Percentiles rank a stretch among this genome's conserved stretches.
These are phyloP conservation scores for Termitomyces sp. DNA, from an alignment of 768 basidiomycete species.

Conservation along the genomic window DNA sequence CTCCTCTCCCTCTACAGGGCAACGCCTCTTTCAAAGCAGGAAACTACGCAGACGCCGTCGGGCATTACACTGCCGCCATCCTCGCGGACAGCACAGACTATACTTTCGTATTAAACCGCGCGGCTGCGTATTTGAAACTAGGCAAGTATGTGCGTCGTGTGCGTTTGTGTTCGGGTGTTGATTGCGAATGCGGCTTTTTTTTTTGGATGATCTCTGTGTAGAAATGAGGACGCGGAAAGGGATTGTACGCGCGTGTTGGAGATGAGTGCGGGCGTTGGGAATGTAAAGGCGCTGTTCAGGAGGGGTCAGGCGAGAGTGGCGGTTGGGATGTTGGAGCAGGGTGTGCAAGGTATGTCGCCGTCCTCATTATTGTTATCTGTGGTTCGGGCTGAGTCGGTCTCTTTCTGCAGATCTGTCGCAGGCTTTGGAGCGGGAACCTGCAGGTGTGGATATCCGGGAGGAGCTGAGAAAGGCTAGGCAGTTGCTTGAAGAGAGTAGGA, in stretches of 20 bases:
- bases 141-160: slow-evolving; percentile 56
- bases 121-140: slow-evolving; percentile 89
- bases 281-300: slow-evolving; percentile 78
- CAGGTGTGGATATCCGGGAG: slow-evolving; percentile 53
- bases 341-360: slow-evolving; percentile 45
- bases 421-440: slow-evolving; percentile 56
- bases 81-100: slow-evolving; percentile 63
- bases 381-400: too few relatives aligned
- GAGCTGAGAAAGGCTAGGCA: slow-evolving; percentile 52
- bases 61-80: slow-evolving; percentile 81
- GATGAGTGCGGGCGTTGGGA: slow-evolving; percentile 36
- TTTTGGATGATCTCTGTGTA: slow-evolving; percentile 18
- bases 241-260: slow-evolving; percentile 68
- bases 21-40: slow-evolving; percentile 81
- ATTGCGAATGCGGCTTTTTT: not conserved
- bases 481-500: slow-evolving; percentile 28
- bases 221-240: slow-evolving; percentile 73
- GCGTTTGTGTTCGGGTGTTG: not conserved
- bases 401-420: slow-evolving; percentile 42
- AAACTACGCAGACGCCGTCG: slow-evolving; percentile 74
- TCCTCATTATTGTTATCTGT: too few relatives aligned
- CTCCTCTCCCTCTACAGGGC: slow-evolving; percentile 45
- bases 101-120: slow-evolving; percentile 84
- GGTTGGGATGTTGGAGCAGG: slow-evolving; percentile 49
- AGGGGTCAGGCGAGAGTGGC: slow-evolving; percentile 66